Base-by-base conservation (phyloP, 805 yeast species). In the Pichia manshurica region DNA sequence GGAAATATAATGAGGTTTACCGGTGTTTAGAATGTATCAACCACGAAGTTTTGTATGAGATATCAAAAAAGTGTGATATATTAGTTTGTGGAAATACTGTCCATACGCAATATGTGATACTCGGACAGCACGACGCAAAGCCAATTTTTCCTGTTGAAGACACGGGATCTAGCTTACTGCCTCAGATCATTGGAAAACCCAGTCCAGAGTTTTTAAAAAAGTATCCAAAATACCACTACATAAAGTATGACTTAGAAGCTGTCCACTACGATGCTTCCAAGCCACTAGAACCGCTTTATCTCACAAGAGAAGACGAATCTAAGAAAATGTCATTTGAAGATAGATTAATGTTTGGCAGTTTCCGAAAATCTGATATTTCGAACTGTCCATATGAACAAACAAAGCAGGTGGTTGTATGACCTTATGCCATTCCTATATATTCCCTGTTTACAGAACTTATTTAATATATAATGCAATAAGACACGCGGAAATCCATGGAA, bases 61-160 rank as follows among this genome's bases (percentile, higher is more conserved):
- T 39, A n/a, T 43, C 47, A 1, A 34, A 34, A 25, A 15, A 23
- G 3, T 47, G 50, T 34, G 50, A 47, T 29, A 44, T 47, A 32
- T 20, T 47, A 9, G 34, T 47, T 12, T 21, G 40, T 23, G 47
- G 50, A 10, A 19, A 33, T 5, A 37, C 36, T 6, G n/a, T 36
- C n/a, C 13, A n/a, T 1, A 19, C 25, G 10, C 45, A 41, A 17
- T 41, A 12, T 29, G 45, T 46, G n/a, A 37, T 42, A 15, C 15
- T 29, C 15, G 23, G 19, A 23, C 19, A 36, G 3, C 12, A 15
- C 13, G 21, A 46, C 19, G 42, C 49, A 25, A 35, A 31, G 19
- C 19, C 22, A 6, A 21, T 29, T 17, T 19, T 29, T 20, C 39
- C 38, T n/a, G 20, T 35, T 21, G 42, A 39, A 5, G 29, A 40